Evolutionary conservation across 2,329 filamentous ascomycete genomes (phyloP).

Genomic region (Phialocephala sp.): DNA sequence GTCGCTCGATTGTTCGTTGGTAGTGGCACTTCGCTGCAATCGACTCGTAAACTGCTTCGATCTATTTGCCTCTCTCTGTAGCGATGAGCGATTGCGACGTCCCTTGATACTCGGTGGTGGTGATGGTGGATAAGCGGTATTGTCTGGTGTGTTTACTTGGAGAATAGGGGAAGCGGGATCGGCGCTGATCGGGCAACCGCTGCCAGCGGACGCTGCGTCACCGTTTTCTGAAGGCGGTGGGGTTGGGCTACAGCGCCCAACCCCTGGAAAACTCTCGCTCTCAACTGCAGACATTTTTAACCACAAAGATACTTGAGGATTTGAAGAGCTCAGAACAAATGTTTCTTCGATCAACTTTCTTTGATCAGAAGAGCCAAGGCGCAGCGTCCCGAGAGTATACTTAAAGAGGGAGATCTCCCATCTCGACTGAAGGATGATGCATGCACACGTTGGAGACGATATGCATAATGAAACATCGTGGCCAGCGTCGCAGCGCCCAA

Average conservation of each 20-base stretch:
- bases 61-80: conserved; percentile 37
- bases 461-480: conserved; percentile 34
- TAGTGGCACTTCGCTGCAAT: conserved; percentile 36
- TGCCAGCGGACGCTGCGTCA: conserved; percentile 11
- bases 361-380: conserved; percentile 11
- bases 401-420: conserved; percentile 17
- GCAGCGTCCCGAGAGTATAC: conserved; percentile 14
- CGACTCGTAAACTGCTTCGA: conserved; percentile 38
- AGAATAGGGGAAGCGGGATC: conserved; percentile 14
- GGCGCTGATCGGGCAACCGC: conserved; percentile 23
- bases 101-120: conserved; percentile 32
- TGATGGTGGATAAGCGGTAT: conserved; percentile 25
- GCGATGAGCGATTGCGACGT: conserved; percentile 36
- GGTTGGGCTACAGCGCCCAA: not conserved
- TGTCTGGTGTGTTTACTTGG: conserved; percentile 28
- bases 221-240: conserved; percentile 12
- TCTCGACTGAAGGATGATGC: conserved; percentile 19
- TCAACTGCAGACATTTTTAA: not conserved
- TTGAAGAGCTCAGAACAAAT: conserved; percentile 3
- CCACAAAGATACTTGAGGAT: not conserved
- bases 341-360: conserved; percentile 8
- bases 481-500: conserved; percentile 26
- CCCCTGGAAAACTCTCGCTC: conserved; percentile 14
- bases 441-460: conserved; percentile 17
- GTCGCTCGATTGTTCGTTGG: conserved; percentile 18